A percentile compares a stretch with the other conserved stretches of the same genome.
These are phyloP conservation scores for Blastobotrys apis DNA, from an alignment of 1,139 yeast species.

Conservation along the genomic window DNA sequence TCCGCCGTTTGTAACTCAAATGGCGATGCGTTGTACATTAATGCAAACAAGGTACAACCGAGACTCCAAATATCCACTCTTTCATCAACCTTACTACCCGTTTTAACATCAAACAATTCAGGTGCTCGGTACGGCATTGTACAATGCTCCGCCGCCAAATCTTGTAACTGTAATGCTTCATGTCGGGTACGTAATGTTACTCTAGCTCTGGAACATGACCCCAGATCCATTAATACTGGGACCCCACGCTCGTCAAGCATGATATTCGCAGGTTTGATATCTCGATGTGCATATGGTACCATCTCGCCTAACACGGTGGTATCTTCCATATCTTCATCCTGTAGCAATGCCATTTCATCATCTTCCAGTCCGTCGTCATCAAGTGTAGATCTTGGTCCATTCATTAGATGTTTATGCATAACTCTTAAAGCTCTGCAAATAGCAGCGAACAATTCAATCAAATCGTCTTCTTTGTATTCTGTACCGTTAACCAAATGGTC, in stretches of 20 bases:
- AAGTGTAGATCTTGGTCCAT: slow-evolving; percentile 11
- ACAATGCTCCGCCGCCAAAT: slow-evolving; percentile 79
- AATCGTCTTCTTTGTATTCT: slow-evolving; percentile 56
- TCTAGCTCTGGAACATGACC: slow-evolving; percentile 70
- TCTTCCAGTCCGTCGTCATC: slow-evolving; percentile 12
- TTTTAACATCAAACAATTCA: slow-evolving; percentile 72
- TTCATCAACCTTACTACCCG: slow-evolving; percentile 61
- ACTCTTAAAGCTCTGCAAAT: slow-evolving; percentile 69
- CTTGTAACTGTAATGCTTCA: slow-evolving; percentile 73
- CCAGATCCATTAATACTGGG: slow-evolving; percentile 81
- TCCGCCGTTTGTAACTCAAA: slow-evolving; percentile 79
- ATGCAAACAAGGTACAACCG: slow-evolving; percentile 76
- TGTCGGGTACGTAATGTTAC: slow-evolving; percentile 53
- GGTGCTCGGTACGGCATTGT: slow-evolving; percentile 89
- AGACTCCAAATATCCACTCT: slow-evolving; percentile 86
- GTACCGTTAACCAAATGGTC: slow-evolving; percentile 53
- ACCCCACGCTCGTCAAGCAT: slow-evolving; percentile 61
- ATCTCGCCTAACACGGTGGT: slow-evolving; percentile 50
- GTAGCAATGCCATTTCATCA: slow-evolving; percentile 15
- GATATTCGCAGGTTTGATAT: slow-evolving; percentile 83
- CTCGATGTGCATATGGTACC: slow-evolving; percentile 78
- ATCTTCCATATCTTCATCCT: slow-evolving; percentile 14
- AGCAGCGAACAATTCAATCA: slow-evolving; percentile 59
- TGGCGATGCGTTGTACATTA: slow-evolving; percentile 78
- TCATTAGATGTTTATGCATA: slow-evolving; percentile 56